These are phyloP conservation scores for Ganoderma boninense DNA, from an alignment of 1,284 basidiomycete species.

Conservation along the genomic window DNA sequence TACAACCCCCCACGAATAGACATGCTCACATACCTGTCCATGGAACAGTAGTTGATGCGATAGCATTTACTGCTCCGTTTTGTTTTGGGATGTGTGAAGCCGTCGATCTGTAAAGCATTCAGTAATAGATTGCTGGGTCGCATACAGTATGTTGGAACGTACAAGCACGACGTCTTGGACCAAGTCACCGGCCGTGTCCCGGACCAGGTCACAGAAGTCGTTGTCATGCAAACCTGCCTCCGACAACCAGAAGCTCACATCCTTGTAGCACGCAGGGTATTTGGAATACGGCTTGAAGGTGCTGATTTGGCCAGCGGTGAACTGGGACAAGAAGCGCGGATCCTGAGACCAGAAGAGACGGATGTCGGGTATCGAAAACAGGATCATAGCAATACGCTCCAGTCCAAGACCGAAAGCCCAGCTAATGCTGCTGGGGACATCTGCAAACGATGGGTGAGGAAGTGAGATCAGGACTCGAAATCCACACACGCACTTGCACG, in stretches of 20 bases:
- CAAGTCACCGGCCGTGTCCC: constrained; percentile 91
- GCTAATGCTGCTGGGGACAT: constrained; percentile 84
- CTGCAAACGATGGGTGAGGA: constrained; percentile 49
- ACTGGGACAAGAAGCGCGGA: constrained; percentile 89
- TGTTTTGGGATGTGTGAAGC: constrained; percentile 93
- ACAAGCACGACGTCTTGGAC: constrained; percentile 92
- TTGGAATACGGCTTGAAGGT: constrained; percentile 90
- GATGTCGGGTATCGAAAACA: constrained; percentile 98
- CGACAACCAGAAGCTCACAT: constrained; percentile 92
- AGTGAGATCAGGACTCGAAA: constrained; percentile 10
- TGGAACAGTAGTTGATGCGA: constrained; percentile 94
- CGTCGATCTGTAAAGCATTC: constrained; percentile 77
- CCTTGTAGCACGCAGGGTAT: constrained; percentile 90
- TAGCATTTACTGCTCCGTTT: constrained; percentile 85
- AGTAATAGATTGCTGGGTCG: constrained; percentile 3
- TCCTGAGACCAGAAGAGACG: constrained; percentile 99
- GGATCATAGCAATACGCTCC: constrained; percentile 98
- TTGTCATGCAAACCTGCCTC: constrained; percentile 83
- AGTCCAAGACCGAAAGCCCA: constrained; percentile 99
- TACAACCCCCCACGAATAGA: neutral
- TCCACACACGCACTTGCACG: constrained; percentile 74
- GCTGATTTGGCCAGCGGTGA: constrained; percentile 77
- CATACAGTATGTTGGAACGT: constrained; percentile 37
- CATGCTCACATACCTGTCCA: constrained; percentile 78
- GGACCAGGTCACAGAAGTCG: constrained; percentile 95